Evolutionary conservation across 495 filamentous ascomycete species (phyloP).

Genomic region (Neurospora sp.): DNA sequence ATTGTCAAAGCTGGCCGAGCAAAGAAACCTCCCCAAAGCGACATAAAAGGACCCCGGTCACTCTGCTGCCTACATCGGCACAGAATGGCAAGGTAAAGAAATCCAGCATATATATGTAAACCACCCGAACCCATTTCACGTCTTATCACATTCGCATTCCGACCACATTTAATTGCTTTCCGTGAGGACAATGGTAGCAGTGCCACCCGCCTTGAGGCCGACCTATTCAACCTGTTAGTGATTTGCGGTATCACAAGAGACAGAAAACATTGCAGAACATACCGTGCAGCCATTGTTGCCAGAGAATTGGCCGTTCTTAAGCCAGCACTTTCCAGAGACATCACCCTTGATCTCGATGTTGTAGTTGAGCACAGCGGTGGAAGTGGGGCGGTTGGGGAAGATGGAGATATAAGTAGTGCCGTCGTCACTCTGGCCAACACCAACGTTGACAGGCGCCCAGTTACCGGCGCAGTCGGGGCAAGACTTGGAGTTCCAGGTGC

Average conservation of each 20-base stretch:
- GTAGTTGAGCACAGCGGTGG: slow-evolving; percentile 55
- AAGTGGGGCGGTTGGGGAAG: slow-evolving; percentile 55
- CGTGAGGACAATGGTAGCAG: slow-evolving; percentile 28
- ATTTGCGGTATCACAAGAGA: neutral
- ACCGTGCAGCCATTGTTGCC: slow-evolving; percentile 61
- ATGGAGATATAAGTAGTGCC: slow-evolving; percentile 74
- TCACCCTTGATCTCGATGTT: slow-evolving; percentile 60
- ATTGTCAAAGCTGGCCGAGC: slow-evolving; percentile 3
- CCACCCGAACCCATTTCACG: neutral
- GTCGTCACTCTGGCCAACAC: slow-evolving; percentile 55
- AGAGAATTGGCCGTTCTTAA: slow-evolving; percentile 54
- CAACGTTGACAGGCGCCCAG: slow-evolving; percentile 83
- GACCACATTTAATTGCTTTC: neutral
- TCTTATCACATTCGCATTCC: neutral
- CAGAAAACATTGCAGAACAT: slow-evolving; percentile 20
- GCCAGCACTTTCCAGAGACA: slow-evolving; percentile 58
- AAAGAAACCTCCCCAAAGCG: neutral
- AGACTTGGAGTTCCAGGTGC: slow-evolving; percentile 57
- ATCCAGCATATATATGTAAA: neutral
- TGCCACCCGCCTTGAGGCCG: slow-evolving; percentile 26
- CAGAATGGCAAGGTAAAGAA: neutral
- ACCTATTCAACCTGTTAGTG: slow-evolving; percentile 23
- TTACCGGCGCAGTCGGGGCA: slow-evolving; percentile 55
- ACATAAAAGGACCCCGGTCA: neutral
- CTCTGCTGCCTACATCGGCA: neutral